Evolutionary conservation across 1,139 yeast genomes (phyloP).

Genomic region (Meyerozyma carpophila): DNA sequence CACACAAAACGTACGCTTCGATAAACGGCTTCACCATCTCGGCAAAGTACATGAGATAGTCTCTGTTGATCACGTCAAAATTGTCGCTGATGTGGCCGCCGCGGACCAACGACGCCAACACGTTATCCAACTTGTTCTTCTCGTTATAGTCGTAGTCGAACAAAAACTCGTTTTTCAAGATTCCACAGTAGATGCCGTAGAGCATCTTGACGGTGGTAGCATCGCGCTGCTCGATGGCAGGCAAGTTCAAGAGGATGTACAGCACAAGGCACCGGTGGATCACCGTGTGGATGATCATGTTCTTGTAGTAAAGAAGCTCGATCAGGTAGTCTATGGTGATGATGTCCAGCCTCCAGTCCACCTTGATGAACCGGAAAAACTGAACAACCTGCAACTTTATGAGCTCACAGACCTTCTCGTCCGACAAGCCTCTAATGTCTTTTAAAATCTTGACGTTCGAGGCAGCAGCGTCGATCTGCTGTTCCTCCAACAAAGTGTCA

Average conservation of each 20-base stretch:
- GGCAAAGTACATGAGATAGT: slow-evolving; percentile 21
- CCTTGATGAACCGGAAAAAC: slow-evolving; percentile 31
- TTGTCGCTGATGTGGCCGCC: slow-evolving; percentile 11
- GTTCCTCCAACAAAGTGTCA: slow-evolving; percentile 19
- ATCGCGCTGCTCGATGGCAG: slow-evolving; percentile 12
- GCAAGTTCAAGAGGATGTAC: slow-evolving; percentile 20
- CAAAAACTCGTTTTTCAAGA: slow-evolving; percentile 40
- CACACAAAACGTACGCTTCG: slow-evolving; percentile 32
- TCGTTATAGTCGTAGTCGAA: slow-evolving; percentile 38
- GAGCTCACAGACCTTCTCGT: slow-evolving; percentile 14
- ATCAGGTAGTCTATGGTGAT: slow-evolving; percentile 30
- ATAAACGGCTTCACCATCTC: slow-evolving; percentile 36
- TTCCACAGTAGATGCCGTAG: slow-evolving; percentile 32
- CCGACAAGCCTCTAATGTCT: slow-evolving; percentile 9
- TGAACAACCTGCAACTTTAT: slow-evolving; percentile 25
- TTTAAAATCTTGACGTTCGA: slow-evolving; percentile 18
- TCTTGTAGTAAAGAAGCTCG: slow-evolving; percentile 42
- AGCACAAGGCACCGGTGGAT: slow-evolving; percentile 34
- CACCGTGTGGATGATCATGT: slow-evolving; percentile 36
- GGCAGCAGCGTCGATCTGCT: slow-evolving; percentile 9
- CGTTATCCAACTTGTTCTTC: slow-evolving; percentile 23
- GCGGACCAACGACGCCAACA: slow-evolving; percentile 24
- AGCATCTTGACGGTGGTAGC: slow-evolving; percentile 22
- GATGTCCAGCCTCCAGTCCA: slow-evolving; percentile 22
- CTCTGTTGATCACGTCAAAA: slow-evolving; percentile 20